A percentile compares a stretch with the other conserved stretches of the same genome.
These are phyloP conservation scores for Platanthera guangdongensis DNA, from an alignment of 106 monocot genomes.

Conservation along the genomic window DNA sequence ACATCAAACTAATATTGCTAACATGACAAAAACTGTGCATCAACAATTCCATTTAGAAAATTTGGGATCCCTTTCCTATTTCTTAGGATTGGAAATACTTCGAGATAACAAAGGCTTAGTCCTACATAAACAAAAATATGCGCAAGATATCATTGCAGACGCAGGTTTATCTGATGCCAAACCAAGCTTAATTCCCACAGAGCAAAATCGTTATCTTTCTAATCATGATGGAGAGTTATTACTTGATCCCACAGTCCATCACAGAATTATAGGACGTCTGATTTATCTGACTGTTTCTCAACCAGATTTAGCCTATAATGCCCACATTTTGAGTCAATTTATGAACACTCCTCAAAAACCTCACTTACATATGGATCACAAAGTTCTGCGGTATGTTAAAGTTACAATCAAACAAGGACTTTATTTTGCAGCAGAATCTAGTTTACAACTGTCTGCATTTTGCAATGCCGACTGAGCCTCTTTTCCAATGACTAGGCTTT, in stretches of 20 bases:
- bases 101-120: background rate
- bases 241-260: too few species aligned
- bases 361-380: background rate
- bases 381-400: background rate
- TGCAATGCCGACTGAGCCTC: background rate
- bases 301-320: background rate
- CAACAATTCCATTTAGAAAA: background rate
- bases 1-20: background rate
- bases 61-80: background rate
- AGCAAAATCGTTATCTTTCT: too few species aligned
- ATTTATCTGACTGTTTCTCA: too few species aligned
- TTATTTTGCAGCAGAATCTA: background rate
- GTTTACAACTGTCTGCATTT: background rate
- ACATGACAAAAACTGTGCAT: background rate
- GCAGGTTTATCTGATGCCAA: background rate
- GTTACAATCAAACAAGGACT: background rate
- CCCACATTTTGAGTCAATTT: background rate
- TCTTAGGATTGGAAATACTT: background rate
- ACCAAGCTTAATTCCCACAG: background rate
- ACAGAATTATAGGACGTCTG: too few species aligned
- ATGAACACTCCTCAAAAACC: background rate
- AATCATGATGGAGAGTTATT: too few species aligned
- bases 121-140: background rate
- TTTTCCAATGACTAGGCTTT: background rate
- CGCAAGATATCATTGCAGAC: background rate